Percentiles rank a stretch among this genome's conserved stretches.
phyloP scores from a whole-genome alignment of 768 basidiomycete species.

The Cystobasidium tubakii region DNA sequence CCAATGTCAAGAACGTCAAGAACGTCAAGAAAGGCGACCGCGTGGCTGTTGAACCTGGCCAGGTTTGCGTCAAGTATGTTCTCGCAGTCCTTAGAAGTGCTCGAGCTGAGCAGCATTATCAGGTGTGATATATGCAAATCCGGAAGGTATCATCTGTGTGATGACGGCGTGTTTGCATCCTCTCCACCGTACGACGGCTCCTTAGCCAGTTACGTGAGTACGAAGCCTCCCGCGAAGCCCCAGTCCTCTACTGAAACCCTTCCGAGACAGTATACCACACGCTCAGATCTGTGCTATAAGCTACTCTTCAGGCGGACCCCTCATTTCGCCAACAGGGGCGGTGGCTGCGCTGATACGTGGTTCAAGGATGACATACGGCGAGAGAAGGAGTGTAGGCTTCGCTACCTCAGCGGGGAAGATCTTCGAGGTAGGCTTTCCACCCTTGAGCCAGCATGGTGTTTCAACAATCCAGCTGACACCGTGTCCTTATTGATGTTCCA shows the following conservation, averaged over 20 bases:
- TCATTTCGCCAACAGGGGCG: slow-evolving; percentile 25
- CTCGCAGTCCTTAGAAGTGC: too few species aligned
- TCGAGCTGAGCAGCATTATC: neutral
- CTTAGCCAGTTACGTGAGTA: slow-evolving; percentile 49
- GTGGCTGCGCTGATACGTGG: slow-evolving; percentile 29
- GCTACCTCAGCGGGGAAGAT: slow-evolving; percentile 33
- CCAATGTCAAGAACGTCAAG: slow-evolving; percentile 64
- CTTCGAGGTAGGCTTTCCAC: slow-evolving; percentile 6
- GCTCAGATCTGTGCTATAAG: slow-evolving; percentile 61
- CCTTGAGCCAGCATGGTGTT: too few species aligned
- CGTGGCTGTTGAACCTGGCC: slow-evolving; percentile 70
- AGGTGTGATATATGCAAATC: slow-evolving; percentile 81
- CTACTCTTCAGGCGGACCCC: slow-evolving; percentile 30
- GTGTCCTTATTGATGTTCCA: slow-evolving; percentile 14
- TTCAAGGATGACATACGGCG: slow-evolving; percentile 25
- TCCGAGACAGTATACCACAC: slow-evolving; percentile 59
- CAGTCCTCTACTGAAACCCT: neutral
- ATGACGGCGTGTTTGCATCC: slow-evolving; percentile 69
- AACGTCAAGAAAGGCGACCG: slow-evolving; percentile 77
- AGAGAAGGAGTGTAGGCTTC: slow-evolving; percentile 25
- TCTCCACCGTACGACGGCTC: slow-evolving; percentile 92
- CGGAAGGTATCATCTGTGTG: slow-evolving; percentile 79
- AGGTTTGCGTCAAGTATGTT: slow-evolving; percentile 61
- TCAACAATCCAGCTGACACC: neutral
- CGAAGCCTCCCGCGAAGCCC: too few species aligned